Base-by-base conservation (phyloP, 495 filamentous ascomycete genomes). In the Thermothielavioides terrestris region DNA sequence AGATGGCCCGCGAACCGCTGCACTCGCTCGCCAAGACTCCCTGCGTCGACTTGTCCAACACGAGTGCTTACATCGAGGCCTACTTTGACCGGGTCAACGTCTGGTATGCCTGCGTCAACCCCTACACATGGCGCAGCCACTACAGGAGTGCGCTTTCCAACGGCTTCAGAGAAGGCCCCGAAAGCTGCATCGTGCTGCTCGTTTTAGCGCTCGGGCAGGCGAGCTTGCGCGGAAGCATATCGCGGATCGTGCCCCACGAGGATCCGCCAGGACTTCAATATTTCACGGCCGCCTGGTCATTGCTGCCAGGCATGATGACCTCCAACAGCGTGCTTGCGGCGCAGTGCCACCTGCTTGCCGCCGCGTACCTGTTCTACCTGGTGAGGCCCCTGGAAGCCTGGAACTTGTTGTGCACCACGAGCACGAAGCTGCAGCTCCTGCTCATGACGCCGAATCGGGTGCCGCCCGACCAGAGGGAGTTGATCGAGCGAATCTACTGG, bases 21-120 rank as follows among this genome's bases (percentile, higher is more conserved):
- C 76, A 79, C 55, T 78, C 77, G 23, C 68, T 84, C 10, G 81
- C 81, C 8, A 77, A 78, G 45, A 72, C 72, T 2, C 75, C 73
- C 18, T 77, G 76, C 49, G 73, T 87, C 28, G 85, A 89, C 61
- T 62, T 89, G 56, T 81, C 81, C 18, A 86, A 89, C 65, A 83
- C 83, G n/a, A 72, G 77, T 20, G 71, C 77, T 12, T 88, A 88
- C 65, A 80, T 86, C 42, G 78, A 82, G 59, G 77, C 85, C 8
- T 89, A 85, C 66, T 91, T 91, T 55, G 79, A 83, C 36, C 75
- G 82, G 21, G 86, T 87, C 48, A 89, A 89, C 59, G 75, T 87
- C 5, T 91, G 86, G 84, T 89, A 89, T 54, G 86, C 86, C 27
- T 86, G 83, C 63, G 85, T 91, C 45, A 89, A 88, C 63, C 86